Evolutionary conservation across 164 flowering plant genomes (phyloP).

Genomic region (Vitis vinifera): DNA sequence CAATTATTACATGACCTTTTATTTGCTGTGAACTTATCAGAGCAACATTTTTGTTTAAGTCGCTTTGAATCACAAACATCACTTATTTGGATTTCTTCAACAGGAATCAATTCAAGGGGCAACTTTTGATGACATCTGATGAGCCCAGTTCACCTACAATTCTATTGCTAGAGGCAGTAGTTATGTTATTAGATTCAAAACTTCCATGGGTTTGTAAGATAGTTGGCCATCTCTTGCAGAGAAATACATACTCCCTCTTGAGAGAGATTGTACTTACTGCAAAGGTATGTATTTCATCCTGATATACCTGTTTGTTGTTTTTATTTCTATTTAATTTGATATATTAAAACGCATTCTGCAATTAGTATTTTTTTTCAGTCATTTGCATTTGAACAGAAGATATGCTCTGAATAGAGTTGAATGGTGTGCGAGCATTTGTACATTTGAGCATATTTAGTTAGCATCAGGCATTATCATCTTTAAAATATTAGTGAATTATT

Average conservation of each 20-base stretch:
- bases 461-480: too few relatives aligned
- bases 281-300: constrained; percentile 42
- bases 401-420: too few relatives aligned
- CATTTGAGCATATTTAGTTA: too few relatives aligned
- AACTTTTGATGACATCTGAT: constrained; percentile 44
- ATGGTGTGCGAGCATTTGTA: too few relatives aligned
- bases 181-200: constrained; percentile 53
- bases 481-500: too few relatives aligned
- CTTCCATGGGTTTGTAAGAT: constrained; percentile 85
- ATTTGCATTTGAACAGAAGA: not conserved
- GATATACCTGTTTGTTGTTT: not conserved
- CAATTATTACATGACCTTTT: not conserved
- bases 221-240: constrained; percentile 52
- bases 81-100: constrained; percentile 4
- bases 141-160: constrained; percentile 36
- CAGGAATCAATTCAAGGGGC: constrained; percentile 69
- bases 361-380: not conserved
- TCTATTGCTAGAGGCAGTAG: constrained; percentile 60
- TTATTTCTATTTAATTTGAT: not conserved
- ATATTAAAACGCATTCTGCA: too few relatives aligned
- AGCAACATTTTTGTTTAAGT: too few relatives aligned
- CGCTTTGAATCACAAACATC: not conserved
- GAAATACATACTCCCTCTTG: constrained; percentile 47
- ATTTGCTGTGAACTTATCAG: not conserved
- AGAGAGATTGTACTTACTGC: constrained; percentile 63